Evolutionary conservation across 1,139 yeast species (phyloP).

Genomic region (Arxiozyma heterogenica): DNA sequence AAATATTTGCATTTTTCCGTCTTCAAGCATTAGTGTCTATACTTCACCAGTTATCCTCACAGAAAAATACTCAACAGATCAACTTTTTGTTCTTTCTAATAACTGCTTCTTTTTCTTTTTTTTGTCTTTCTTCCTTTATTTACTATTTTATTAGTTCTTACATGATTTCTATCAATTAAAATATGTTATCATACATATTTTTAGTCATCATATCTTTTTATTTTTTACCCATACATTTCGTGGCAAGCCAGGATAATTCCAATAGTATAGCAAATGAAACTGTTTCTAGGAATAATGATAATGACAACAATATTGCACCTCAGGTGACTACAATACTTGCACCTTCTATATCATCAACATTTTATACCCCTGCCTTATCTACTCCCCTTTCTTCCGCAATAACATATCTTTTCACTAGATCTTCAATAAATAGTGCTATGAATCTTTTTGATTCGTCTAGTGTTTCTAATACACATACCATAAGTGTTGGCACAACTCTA

Average conservation of each 20-base stretch:
- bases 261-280: not conserved
- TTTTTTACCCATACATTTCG: not conserved
- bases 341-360: constrained; percentile 15
- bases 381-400: constrained; percentile 7
- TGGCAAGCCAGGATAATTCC: not conserved
- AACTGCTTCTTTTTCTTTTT: too few relatives aligned
- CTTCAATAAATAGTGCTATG: not conserved
- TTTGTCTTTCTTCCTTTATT: too few relatives aligned
- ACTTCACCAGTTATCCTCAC: not conserved
- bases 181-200: not conserved
- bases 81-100: not conserved
- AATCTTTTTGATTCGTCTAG: not conserved
- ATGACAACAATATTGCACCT: not conserved
- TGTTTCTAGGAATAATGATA: not conserved
- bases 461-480: not conserved
- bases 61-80: not conserved
- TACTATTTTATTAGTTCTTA: too few relatives aligned
- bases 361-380: constrained; percentile 22
- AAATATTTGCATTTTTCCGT: too few relatives aligned
- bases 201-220: not conserved
- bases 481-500: not conserved
- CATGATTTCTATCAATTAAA: not conserved
- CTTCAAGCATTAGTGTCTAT: not conserved
- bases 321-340: not conserved
- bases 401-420: not conserved